Evolutionary conservation across 2,329 filamentous ascomycete genomes (phyloP), one percentile per base, ranked within the genome.

Genomic region (Botrytis paeoniae): DNA sequence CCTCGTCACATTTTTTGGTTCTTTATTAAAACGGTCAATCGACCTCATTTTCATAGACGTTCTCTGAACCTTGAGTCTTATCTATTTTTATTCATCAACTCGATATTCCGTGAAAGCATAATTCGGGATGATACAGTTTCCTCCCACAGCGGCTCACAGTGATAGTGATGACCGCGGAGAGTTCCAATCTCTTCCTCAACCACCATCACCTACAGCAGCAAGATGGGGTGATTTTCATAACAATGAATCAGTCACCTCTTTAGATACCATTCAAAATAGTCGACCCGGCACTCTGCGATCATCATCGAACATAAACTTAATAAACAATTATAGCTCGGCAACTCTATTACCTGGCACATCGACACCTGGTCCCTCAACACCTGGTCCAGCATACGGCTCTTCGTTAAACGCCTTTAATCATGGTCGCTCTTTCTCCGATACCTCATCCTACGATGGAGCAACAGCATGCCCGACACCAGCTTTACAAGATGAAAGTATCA

Each of bases 111-210:
- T 69, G 7, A 39, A 51, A 60, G 25, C 22, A 51, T 61, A 61
- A 22, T 60, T 22, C 63, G 60, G 25, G 22, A 72, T 72, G 70
- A 61, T 72, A 69, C 51, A 72, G 7, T 72, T 72, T 51, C 70
- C 70, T 22, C 51, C 64, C 7, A 68, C 62, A 51, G 63, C 70
- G 10, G 65, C 51, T 54, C 62, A 69, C 10, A 59, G 60, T 61
- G 62, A 66, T 12, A 48, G 25, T 39, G 63, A 32, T 9, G 63
- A 72, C 32, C 70, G 39, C 18, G 70, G 70, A 60, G 70, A 69
- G 22, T 72, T 72, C 10, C 62, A 69, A 61, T n/a, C 54, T 29
- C 54, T 72, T 25, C 62, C 51, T 45, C 63, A 68, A 60, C 62
- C 70, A 45, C 63, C 51, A 12, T 59, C 70, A 7, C 54, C 63